Base-by-base conservation (phyloP, 2,329 filamentous ascomycete species). In the Penicillium capsulatum region DNA sequence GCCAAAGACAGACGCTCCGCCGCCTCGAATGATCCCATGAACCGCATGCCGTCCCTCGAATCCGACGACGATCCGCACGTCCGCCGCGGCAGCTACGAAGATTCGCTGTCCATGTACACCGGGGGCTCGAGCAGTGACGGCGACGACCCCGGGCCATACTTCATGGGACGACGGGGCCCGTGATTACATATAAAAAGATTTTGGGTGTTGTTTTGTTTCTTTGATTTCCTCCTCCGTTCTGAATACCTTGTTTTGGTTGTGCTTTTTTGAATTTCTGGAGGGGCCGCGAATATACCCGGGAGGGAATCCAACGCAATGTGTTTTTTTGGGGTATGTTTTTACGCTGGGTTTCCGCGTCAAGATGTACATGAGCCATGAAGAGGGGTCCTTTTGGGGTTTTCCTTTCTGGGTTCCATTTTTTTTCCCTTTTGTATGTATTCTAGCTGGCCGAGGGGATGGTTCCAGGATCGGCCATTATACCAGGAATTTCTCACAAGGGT, bases 81-180 rank as follows among this genome's bases (percentile, higher is more conserved):
- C 16, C 53, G 49, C 3, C 51, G 57, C 9, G 40, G 40, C 4
- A 59, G 55, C 30, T 59, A 53, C 33, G 58, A 60, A 29, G 57
- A 60, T 34, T 36, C 27, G 2, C 47, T 55, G 2, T 62, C 58
- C 6, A 45, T 52, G 31, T 64, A 60, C 27, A 61, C 58, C 6
- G 54, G 51, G 13, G 50, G 47, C 9, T 61, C 57, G 7, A 61
- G 58, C 39, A 61, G 60, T 44, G 61, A 63, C 16, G 60, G 57
- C 4, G 60, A 62, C 15, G 60, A 62, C 15, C 36, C 35, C 1
- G 55, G 51, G n/a, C 31, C 47, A 8, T 60, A 61, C 36, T 62
- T 52, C 40, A 45, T 58, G 32, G 53, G 53, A 15, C 51, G 52
- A 24, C 51, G 51, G 28, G 32, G 36, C 17, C 35, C 49, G 35